Evolutionary conservation across 108 stramenopile genomes (phyloP).

Genomic region (Epithemia pelagica): DNA sequence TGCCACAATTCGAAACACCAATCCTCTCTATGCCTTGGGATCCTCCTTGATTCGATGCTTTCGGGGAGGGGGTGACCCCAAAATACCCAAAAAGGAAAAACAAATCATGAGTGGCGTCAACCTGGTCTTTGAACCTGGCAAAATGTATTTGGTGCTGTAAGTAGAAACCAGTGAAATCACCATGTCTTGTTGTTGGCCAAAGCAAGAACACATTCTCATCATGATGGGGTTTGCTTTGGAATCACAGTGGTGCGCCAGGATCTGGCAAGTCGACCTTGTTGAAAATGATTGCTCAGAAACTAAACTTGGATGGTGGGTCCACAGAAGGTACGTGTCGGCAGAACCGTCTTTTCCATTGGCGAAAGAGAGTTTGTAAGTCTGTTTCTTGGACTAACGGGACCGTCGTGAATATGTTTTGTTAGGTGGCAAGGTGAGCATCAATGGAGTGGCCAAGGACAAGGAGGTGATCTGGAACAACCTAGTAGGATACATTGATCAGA

Average conservation of each 20-base stretch:
- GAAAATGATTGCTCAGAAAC: slow-evolving; percentile 36
- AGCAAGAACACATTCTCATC: background rate
- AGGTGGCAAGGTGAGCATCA: slow-evolving; percentile 27
- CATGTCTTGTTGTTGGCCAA: no score
- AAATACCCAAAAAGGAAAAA: background rate
- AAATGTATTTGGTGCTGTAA: slow-evolving; percentile 62
- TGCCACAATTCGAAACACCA: slow-evolving; percentile 1
- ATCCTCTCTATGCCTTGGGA: background rate
- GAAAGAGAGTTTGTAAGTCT: no score
- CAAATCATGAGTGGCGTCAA: slow-evolving; percentile 43
- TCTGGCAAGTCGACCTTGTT: slow-evolving; percentile 66
- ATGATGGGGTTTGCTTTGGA: no score
- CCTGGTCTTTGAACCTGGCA: slow-evolving; percentile 54
- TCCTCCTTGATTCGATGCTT: background rate
- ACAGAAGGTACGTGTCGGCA: background rate
- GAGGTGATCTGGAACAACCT: slow-evolving; percentile 35
- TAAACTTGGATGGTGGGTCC: slow-evolving; percentile 4
- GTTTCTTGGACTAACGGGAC: no score
- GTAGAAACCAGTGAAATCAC: background rate
- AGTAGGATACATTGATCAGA: slow-evolving; percentile 47
- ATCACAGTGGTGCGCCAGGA: slow-evolving; percentile 4
- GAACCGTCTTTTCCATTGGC: no score
- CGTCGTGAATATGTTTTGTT: background rate
- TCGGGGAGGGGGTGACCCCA: background rate
- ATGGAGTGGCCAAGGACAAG: slow-evolving; percentile 24